These are phyloP conservation scores for Talaromyces adpressus DNA, from an alignment of 495 filamentous ascomycete species.

Conservation along the genomic window DNA sequence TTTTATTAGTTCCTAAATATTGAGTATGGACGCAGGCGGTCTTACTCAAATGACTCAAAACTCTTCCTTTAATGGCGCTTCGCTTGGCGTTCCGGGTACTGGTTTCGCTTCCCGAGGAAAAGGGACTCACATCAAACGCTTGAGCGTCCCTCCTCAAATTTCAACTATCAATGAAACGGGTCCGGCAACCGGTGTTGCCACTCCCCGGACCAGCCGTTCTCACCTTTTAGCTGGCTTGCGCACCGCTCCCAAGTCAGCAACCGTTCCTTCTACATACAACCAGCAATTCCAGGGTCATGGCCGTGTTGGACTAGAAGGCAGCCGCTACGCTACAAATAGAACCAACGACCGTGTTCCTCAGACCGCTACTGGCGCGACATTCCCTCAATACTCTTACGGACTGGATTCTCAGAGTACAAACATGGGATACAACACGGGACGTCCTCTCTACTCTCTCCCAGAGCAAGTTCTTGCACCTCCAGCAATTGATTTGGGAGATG, in stretches of 20 bases:
- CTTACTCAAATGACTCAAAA: conserved; percentile 99
- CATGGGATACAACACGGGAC: conserved; percentile 23
- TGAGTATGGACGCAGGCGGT: conserved; percentile 98
- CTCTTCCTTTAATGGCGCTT: conserved; percentile 55
- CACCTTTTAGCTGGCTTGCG: conserved; percentile 90
- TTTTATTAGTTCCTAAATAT: conserved; percentile 21
- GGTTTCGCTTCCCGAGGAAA: conserved; percentile 79
- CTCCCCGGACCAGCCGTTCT: conserved; percentile 88
- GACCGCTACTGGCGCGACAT: conserved; percentile 54
- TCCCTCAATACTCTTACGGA: conserved; percentile 42
- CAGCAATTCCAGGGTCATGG: conserved; percentile 27
- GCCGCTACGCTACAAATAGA: conserved; percentile 36
- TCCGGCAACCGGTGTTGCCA: conserved; percentile 47
- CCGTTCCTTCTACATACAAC: conserved; percentile 53
- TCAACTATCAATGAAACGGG: conserved; percentile 59
- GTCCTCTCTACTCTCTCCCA: conserved; percentile 60
- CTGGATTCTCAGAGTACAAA: conserved; percentile 29
- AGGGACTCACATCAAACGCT: conserved; percentile 77
- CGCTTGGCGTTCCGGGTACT: conserved; percentile 64
- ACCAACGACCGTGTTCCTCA: conserved; percentile 48
- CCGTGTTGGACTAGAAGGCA: conserved; percentile 37
- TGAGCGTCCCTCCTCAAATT: conserved; percentile 58
- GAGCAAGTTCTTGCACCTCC: conserved; percentile 87
- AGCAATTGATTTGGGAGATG: conserved; percentile 58
- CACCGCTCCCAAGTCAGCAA: conserved; percentile 85